phyloP scores from a whole-genome alignment of 2,329 filamentous ascomycete species.

The Pseudocercospora ulei region DNA sequence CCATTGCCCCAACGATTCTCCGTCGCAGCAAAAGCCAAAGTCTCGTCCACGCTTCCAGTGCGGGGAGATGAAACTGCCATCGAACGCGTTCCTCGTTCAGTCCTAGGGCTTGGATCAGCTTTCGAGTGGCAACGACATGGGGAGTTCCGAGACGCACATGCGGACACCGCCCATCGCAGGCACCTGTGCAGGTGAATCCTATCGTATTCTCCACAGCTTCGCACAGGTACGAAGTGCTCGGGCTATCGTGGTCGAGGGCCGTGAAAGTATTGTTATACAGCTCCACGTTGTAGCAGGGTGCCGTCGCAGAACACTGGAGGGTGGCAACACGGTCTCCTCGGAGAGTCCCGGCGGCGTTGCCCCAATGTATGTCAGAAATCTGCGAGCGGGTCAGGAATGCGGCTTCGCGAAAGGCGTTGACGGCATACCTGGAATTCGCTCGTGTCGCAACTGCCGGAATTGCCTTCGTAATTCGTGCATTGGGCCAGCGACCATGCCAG shows the following conservation, averaged over 20 bases:
- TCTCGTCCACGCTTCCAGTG: too few species aligned
- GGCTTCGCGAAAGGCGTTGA: neutral
- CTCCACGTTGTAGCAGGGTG: constrained; percentile 27
- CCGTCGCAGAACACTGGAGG: constrained; percentile 27
- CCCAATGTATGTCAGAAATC: constrained; percentile 33
- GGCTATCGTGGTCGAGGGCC: constrained; percentile 19
- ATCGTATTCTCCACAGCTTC: constrained; percentile 22
- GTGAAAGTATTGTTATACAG: constrained; percentile 19
- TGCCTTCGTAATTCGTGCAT: constrained; percentile 25
- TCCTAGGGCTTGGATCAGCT: constrained; percentile 3
- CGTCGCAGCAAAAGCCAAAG: too few species aligned
- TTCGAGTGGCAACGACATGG: neutral
- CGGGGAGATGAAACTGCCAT: too few species aligned
- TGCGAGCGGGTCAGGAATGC: constrained; percentile 18
- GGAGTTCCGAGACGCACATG: neutral
- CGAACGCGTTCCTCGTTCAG: too few species aligned
- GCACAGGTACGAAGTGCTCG: constrained; percentile 24
- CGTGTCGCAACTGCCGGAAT: constrained; percentile 25
- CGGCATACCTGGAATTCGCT: constrained; percentile 32
- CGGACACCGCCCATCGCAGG: constrained; percentile 18
- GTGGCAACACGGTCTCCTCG: constrained; percentile 24
- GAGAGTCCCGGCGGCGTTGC: constrained; percentile 30
- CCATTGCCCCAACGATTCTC: too few species aligned
- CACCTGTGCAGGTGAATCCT: constrained; percentile 26
- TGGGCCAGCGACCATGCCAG: constrained; percentile 28